Conservation (phyloP, 116 monocot species). For the Posidonia oceanica region DNA sequence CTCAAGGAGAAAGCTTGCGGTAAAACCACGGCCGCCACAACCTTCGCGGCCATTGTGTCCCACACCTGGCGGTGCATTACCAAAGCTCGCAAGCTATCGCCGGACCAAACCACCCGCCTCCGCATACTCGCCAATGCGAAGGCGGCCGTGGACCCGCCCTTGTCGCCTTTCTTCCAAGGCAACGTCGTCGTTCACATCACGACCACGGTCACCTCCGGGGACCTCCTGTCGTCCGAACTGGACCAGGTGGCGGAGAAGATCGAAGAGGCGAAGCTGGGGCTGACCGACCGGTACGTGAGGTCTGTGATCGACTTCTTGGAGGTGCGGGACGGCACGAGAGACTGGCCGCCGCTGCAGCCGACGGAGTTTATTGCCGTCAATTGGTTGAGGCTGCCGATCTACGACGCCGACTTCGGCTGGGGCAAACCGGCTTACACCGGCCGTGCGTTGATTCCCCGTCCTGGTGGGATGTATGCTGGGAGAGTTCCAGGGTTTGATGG, state of each 20-base stretch:
- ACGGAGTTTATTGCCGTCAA: slow-evolving; percentile 18
- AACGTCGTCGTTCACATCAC: slow-evolving; percentile 19
- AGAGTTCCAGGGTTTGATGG: slow-evolving; percentile 17
- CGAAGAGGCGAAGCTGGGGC: not conserved
- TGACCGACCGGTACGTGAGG: slow-evolving; percentile 19
- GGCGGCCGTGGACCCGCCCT: slow-evolving; percentile 19
- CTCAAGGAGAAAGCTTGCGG: slow-evolving; percentile 11
- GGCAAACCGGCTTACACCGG: slow-evolving; percentile 34
- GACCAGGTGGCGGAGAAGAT: slow-evolving; percentile 9
- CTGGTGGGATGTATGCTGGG: slow-evolving; percentile 25
- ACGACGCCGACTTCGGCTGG: slow-evolving; percentile 63
- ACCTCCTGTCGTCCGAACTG: slow-evolving; percentile 11
- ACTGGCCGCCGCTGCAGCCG: slow-evolving; percentile 4
- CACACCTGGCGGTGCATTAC: slow-evolving; percentile 37
- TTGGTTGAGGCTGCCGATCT: slow-evolving; percentile 40
- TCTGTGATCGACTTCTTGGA: slow-evolving; percentile 36
- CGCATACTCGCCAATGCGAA: slow-evolving; percentile 16
- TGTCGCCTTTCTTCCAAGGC: slow-evolving; percentile 20
- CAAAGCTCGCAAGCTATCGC: slow-evolving; percentile 23
- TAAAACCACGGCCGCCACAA: not conserved
- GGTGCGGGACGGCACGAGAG: not conserved
- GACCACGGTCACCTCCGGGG: not conserved
- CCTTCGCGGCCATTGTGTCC: slow-evolving; percentile 20
- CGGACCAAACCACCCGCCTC: slow-evolving; percentile 11
- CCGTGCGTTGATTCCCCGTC: slow-evolving; percentile 19